Base-by-base conservation (phyloP, 495 filamentous ascomycete species). In the Barbatosphaeria neglecta region DNA sequence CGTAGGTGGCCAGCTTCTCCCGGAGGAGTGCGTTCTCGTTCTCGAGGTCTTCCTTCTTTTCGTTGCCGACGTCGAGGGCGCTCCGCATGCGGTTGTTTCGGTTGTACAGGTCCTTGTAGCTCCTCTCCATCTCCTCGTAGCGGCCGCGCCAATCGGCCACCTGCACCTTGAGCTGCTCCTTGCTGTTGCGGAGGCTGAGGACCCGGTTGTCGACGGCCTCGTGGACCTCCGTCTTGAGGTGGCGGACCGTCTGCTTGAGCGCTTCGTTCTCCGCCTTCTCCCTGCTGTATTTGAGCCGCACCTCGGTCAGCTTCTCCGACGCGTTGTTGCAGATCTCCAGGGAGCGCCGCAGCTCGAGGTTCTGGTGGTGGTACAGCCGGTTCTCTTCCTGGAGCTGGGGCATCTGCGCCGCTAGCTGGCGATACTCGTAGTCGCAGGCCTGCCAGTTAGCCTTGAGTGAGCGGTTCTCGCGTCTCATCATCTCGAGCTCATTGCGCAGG, bases 281-380 rank as follows among this genome's bases (percentile, higher is more conserved):
- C 2, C 16, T 11, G 3, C 13, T 35, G 31, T 35, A 35, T 6
- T 35, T 35, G 9, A 41, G 18, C 20, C 39, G 24, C 24, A 59
- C 43, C 5, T 19, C n/a, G 17, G 50, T 27, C 16, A 49, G 35
- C 17, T 42, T 28, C 38, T 54, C 49, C 13, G 47, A 45, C 5
- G 58, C 55, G 35, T 46, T 40, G 42, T 57, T 53, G 10, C 54
- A 47, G 33, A 31, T 51, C 28, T 55, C 53, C 11, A 49, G 41
- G 4, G 53, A 50, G 7, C 46, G 58, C n/a, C 53, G 51, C 9
- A 61, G 58, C 27, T 55, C 52, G 27, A 22, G 43, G 53, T 59
- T 61, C 25, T 62, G 44, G 15, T 43, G 47, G 22, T 47, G 17
- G 2, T 58, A 52, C 45, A 51, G 45, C 17, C 56, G n/a, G 22